Percentiles rank a stretch among this genome's conserved stretches.
Evolutionary conservation across 2,329 filamentous ascomycete species (phyloP).

Genomic region (Arthrobotrys sphaeroides): DNA sequence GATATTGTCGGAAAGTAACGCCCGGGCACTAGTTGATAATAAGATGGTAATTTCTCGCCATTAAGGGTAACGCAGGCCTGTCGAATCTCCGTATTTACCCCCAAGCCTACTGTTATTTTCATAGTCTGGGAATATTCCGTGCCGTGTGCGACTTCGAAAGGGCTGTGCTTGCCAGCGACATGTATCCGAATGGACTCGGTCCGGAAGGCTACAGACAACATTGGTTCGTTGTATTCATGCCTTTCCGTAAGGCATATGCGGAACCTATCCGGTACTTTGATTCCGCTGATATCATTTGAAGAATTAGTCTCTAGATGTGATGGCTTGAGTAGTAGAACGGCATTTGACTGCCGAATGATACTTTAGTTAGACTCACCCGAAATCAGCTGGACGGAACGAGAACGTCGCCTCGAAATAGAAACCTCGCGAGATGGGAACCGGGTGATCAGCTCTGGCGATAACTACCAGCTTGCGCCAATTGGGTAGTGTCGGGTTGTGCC

Average conservation of each 20-base stretch:
- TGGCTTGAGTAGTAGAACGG: no score
- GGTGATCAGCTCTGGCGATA: background rate
- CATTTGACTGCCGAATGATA: no score
- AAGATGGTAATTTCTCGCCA: background rate
- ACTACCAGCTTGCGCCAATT: background rate
- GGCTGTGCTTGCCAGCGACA: background rate
- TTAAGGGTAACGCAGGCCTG: background rate
- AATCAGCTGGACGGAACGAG: background rate
- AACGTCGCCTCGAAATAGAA: constrained; percentile 11
- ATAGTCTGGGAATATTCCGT: background rate
- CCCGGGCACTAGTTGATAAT: background rate
- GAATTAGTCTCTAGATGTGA: no score
- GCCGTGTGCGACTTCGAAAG: background rate
- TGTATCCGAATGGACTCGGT: background rate
- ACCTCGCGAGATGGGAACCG: background rate
- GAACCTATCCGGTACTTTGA: background rate
- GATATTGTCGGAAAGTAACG: background rate
- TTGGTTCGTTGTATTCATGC: background rate
- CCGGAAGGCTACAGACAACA: background rate
- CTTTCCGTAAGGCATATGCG: background rate
- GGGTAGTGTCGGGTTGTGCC: no score
- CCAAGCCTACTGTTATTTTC: background rate
- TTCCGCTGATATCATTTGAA: no score
- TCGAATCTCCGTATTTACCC: background rate
- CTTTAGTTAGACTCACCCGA: background rate